Evolutionary conservation across 805 yeast genomes (phyloP).

Genomic region (Myxozyma neglecta): DNA sequence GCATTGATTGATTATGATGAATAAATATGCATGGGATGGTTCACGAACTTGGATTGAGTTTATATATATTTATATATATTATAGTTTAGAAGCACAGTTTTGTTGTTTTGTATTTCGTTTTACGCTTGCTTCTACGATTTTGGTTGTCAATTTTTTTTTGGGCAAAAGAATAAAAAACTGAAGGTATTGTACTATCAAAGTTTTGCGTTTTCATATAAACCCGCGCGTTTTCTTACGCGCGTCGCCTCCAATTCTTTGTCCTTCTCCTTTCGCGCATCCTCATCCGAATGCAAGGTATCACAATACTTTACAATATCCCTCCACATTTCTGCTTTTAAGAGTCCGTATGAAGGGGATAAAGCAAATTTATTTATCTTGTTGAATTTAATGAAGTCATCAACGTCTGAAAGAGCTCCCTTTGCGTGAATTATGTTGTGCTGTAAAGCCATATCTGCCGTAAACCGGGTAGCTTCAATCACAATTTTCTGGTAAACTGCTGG

Average conservation of each 20-base stretch:
- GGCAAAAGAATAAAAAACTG: background rate
- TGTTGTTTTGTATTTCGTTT: no score
- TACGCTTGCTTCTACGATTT: no score
- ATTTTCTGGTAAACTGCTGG: constrained; percentile 37
- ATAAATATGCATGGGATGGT: background rate
- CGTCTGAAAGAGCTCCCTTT: constrained; percentile 41
- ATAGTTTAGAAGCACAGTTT: no score
- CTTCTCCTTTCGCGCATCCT: constrained; percentile 3
- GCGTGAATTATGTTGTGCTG: constrained; percentile 39
- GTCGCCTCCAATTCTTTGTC: background rate
- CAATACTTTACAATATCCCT: constrained; percentile 22
- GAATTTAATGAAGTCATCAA: constrained; percentile 35
- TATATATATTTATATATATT: no score
- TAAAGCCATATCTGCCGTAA: constrained; percentile 38
- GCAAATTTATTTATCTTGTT: constrained; percentile 33
- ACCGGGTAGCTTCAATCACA: constrained; percentile 41
- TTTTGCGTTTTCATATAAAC: background rate
- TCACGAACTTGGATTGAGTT: no score
- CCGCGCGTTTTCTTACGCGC: background rate
- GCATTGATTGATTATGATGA: constrained; percentile 1
- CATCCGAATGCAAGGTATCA: constrained; percentile 10
- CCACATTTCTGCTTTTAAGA: constrained; percentile 32
- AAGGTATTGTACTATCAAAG: background rate
- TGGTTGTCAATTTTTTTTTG: background rate
- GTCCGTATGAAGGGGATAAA: constrained; percentile 39